phyloP scores from a whole-genome alignment of 371 early-diverging fungal genomes.

The Amoeboaphelidium protococcarum region DNA sequence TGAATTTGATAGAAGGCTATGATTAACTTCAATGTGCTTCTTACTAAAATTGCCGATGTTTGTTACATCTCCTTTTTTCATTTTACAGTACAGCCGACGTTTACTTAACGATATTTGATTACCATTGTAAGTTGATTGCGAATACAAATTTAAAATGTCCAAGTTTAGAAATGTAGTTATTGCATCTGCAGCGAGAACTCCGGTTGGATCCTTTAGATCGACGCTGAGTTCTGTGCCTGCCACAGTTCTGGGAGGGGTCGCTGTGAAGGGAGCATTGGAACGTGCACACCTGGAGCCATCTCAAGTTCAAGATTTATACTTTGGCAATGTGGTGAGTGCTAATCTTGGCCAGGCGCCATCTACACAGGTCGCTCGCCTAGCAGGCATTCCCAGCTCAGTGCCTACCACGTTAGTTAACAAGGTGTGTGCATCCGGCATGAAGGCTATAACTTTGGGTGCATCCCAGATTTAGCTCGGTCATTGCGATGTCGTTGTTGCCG shows the following conservation, averaged over 20 bases:
- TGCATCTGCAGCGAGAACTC: conserved; percentile 66
- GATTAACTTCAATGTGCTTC: too few species aligned
- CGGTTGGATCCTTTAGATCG: conserved; percentile 77
- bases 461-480: conserved; percentile 55
- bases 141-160: too few species aligned
- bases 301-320: conserved; percentile 50
- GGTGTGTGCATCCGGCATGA: conserved; percentile 92
- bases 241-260: conserved; percentile 48
- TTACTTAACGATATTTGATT: too few species aligned
- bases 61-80: too few species aligned
- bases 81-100: too few species aligned
- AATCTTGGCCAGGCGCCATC: conserved; percentile 85
- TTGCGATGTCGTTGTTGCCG: conserved; percentile 61
- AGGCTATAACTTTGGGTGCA: conserved; percentile 63
- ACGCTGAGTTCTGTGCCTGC: conserved; percentile 61
- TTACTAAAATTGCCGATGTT: too few species aligned
- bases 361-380: conserved; percentile 72
- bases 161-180: conserved; percentile 83
- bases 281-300: conserved; percentile 33
- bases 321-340: conserved; percentile 67
- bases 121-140: too few species aligned
- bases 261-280: conserved; percentile 29
- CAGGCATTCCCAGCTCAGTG: conserved; percentile 45
- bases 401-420: conserved; percentile 84
- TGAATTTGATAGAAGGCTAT: too few species aligned